A percentile compares a stretch with the other conserved stretches of the same genome.
These are phyloP conservation scores for Chaetoscypha palmicola DNA, from an alignment of 2,329 filamentous ascomycete species.

Conservation along the genomic window DNA sequence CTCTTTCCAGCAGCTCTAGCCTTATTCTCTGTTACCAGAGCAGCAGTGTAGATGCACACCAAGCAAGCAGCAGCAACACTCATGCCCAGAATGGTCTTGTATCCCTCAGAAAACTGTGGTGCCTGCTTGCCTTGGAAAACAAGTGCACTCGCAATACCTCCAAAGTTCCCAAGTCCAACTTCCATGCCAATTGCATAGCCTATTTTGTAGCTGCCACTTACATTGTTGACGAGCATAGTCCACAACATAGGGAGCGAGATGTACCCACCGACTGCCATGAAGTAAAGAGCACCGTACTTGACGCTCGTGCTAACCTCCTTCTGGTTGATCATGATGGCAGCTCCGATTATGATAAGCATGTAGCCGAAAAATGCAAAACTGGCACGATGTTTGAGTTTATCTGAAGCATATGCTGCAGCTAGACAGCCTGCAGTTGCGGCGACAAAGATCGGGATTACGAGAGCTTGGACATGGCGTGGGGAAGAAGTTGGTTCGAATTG, in stretches of 20 bases:
- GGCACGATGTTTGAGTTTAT: constrained; percentile 32
- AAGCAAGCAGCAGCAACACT: constrained; percentile 6
- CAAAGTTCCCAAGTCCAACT: constrained; percentile 5
- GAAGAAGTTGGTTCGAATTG: constrained; percentile 33
- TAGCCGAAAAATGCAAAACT: constrained; percentile 31
- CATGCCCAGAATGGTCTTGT: constrained; percentile 6
- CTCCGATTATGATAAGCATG: constrained; percentile 30
- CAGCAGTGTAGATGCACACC: constrained; percentile 30
- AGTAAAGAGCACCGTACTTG: constrained; percentile 32
- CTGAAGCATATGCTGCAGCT: constrained; percentile 31
- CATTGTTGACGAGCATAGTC: constrained; percentile 46
- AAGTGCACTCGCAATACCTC: constrained; percentile 6
- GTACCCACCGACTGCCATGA: constrained; percentile 31
- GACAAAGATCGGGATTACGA: constrained; percentile 35
- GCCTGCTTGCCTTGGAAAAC: constrained; percentile 6
- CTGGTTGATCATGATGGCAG: constrained; percentile 32
- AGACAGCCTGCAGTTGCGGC: constrained; percentile 31
- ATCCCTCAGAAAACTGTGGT: constrained; percentile 1
- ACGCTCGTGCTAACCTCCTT: constrained; percentile 7
- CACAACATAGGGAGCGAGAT: constrained; percentile 32
- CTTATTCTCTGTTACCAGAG: constrained; percentile 39
- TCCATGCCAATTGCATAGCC: constrained; percentile 33
- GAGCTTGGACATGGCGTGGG: constrained; percentile 32
- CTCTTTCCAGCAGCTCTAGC: constrained; percentile 40
- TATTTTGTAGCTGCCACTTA: constrained; percentile 40